Base-by-base conservation (phyloP, 371 early-diverging fungal genomes). In the Mucor plumbeus region DNA sequence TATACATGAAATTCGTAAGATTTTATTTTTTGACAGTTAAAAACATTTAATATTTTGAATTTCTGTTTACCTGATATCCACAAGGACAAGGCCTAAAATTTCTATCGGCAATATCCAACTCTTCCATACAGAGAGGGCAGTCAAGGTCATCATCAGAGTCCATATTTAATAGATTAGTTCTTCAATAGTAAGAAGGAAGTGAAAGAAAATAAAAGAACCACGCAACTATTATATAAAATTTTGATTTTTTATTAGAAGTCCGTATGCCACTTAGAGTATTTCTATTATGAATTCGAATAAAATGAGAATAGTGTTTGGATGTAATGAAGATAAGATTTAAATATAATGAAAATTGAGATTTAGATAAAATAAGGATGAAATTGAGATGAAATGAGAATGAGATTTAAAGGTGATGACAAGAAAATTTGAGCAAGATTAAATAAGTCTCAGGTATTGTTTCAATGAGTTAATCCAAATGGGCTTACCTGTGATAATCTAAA, bases 91-190 rank as follows among this genome's bases (percentile, higher is more conserved):
- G 99, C 67, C 91, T 92, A 74, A 99, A 99, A 75, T 93, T 92
- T 67, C 91, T 87, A 79, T 99, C 99, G 48, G 93, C 89, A 77
- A 95, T 83, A 80, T 97, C 97, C 69, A 99, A 91, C 79, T 97
- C 97, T 73, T 99, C 99, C 95, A 97, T 91, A 78, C 99, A 99
- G 14, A 99, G 88, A 40, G 99, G 99, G 78, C 99, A 99, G 61
- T 94, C 94, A 74, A 89, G 84, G 77, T 95, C 94, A 41, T 92
- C 91, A 59, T 94, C 94, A 15, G 89, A 81, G 21, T 60, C 68
- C 67, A 67, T 71, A 15, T 54, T 64, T 56, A 33, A 26, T 64
- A 35, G 41, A 56, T 36, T 50, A 35, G 4, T 17, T 47, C 17
- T 44, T 15, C 15, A 48, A 61, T 39, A 15, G 35, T 58, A 35